phyloP scores from a whole-genome alignment of 2,329 filamentous ascomycete genomes.

The Colletotrichum agaves region DNA sequence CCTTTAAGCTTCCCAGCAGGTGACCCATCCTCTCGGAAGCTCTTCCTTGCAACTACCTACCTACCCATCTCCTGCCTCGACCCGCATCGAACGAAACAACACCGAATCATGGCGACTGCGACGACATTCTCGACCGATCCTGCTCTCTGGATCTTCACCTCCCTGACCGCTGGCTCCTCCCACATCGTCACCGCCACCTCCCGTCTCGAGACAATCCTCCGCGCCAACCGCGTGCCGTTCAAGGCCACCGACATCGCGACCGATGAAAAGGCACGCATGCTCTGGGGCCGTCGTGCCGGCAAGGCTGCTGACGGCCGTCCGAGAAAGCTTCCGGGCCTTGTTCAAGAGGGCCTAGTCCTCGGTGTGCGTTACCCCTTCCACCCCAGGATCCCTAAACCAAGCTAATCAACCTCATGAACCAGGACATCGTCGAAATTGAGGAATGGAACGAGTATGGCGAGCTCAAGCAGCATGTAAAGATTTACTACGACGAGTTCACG shows the following conservation, averaged over 20 bases:
- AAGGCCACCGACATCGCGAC: slow-evolving; percentile 91
- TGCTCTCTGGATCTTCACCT: slow-evolving; percentile 93
- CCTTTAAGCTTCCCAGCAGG: slow-evolving; percentile 27
- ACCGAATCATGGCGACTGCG: slow-evolving; percentile 37
- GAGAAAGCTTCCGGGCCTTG: slow-evolving; percentile 87
- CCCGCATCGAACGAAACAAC: slow-evolving; percentile 23
- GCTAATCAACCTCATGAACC: slow-evolving; percentile 30
- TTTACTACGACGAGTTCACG: slow-evolving; percentile 72
- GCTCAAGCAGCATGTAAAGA: slow-evolving; percentile 84
- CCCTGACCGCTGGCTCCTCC: slow-evolving; percentile 92
- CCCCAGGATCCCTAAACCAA: neutral
- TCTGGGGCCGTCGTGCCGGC: slow-evolving; percentile 86
- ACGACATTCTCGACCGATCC: slow-evolving; percentile 69
- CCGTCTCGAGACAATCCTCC: slow-evolving; percentile 94
- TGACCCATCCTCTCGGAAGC: slow-evolving; percentile 25
- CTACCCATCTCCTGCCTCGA: slow-evolving; percentile 9
- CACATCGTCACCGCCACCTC: slow-evolving; percentile 97
- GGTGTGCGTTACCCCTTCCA: slow-evolving; percentile 70
- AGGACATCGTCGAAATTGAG: slow-evolving; percentile 95
- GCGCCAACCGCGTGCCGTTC: slow-evolving; percentile 94
- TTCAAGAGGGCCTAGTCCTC: slow-evolving; percentile 86
- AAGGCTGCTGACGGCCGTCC: slow-evolving; percentile 70
- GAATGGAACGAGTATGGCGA: slow-evolving; percentile 99
- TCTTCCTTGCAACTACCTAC: slow-evolving; percentile 31
- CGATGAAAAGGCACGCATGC: slow-evolving; percentile 85